Base-by-base conservation (phyloP, 208 protist genomes). In the Vickermania ingenoplastis region DNA sequence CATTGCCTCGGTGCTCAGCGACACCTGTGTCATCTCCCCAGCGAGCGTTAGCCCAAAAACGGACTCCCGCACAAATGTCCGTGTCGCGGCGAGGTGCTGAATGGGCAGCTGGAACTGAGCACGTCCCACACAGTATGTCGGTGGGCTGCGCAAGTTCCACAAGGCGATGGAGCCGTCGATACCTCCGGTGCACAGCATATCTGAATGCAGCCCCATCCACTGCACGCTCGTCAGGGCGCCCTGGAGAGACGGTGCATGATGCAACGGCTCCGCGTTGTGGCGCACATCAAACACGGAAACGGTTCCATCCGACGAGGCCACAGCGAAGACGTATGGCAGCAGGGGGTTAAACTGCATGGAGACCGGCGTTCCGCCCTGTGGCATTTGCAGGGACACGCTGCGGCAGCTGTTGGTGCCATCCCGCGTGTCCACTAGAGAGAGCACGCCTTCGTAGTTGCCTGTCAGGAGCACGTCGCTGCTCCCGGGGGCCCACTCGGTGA, bases 201-300 rank as follows among this genome's bases (percentile, higher is more conserved):
- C 86, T 0, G 79, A 71, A 31, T 90, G 72, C 28, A 91, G 72
- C 30, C 68, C 65, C 53, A 83, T 61, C 77, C 79, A 94, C 59
- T 68, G 69, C 68, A 94, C 50, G 4, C 71, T 67, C 25, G 77
- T 61, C 3, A 87, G 71, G 51, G 89, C 81, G 25, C 86, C 86
- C 49, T 94, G 86, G 49, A 86, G 67, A 3, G 86, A 83, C 4
- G 83, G 72, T 29, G 89, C 63, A 2, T 75, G 76, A 17, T 75
- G 68, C 5, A 94, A 61, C 17, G 86, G 54, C n/a, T 55, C 63
- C 1, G 65, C 50, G 4, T 69, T 75, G 73, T 79, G 75, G 17
- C 86, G 79, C 25, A 77, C 81, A 62, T 94, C 86, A 71, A 81
- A 94, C 1, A 94, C 45, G 26, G 76, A 73, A 31, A 89, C 71